Base-by-base conservation (phyloP, 768 basidiomycete species). In the Russula foetens region DNA sequence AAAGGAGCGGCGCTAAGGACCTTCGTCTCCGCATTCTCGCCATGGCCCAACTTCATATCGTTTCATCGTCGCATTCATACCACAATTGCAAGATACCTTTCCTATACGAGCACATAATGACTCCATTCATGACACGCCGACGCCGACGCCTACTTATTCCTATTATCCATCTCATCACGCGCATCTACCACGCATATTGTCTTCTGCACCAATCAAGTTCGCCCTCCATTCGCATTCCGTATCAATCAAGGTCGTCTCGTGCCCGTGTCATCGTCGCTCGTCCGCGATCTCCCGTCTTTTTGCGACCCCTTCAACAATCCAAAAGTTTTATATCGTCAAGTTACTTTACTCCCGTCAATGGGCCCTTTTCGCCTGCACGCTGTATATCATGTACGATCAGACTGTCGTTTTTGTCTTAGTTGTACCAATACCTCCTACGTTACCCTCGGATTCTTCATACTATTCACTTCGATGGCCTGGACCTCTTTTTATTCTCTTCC, bases 1-100 rank as follows among this genome's bases (percentile, higher is more conserved):
- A 62, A 79, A 76, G 66, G 65, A 64, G 59, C 51, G 58, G 23
- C 56, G 59, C 9, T 64, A 48, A 50, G 46, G n/a, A 12, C n/a
- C 21, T 38, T 48, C 48, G 19, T 29, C 38, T 60, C 59, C 45
- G 31, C 62, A 33, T 46, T 52, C 53, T 53, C 24, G 15, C 39
- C 60, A 48, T 24, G n/a, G 24, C 41, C 56, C 19, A 26, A 26
- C 46, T 58, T 53, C 51, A 45, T 49, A 41, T 45, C 44, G 41
- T 48, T 53, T 48, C 61, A 48, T 35, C 51, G 51, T 58, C 61
- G 61, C 61, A 62, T 47, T 17, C 56, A 62, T 62, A 62, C 61
- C 61, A 53, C 61, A 62, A 53, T 62, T 62, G 61, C 61, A 62
- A 62, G 61, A 62, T 62, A 62, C 61, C 61, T 62, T 50, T 56